Base-by-base conservation (phyloP, 495 filamentous ascomycete genomes). In the Penicillium steckii region DNA sequence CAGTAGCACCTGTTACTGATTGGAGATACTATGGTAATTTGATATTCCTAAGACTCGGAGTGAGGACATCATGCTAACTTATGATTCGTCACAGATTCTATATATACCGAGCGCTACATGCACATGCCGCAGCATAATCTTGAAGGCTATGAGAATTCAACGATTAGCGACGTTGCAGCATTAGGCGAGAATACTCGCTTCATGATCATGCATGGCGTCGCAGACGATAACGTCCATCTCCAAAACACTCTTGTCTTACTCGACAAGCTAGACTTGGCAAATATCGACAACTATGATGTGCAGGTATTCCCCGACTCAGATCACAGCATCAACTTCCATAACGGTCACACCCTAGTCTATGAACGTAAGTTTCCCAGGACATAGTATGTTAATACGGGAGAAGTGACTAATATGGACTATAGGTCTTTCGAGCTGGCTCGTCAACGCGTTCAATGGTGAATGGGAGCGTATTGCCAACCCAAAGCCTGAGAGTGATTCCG, bases 91-190 rank as follows among this genome's bases (percentile, higher is more conserved):
- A 12, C 53, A 85, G 91, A 97, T 65, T 92, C 88, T 21, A 88
- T 97, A 54, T 97, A 97, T 70, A 97, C 93, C 5, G 92, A 97
- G 68, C 82, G 92, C 29, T 96, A 96, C 66, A 97, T 97, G 92
- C 87, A 90, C 55, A 96, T 86, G 4, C 92, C 93, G 22, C 83
- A 95, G 56, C 76, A 86, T 59, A 97, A 97, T 61, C 76, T 74
- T 1, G 61, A 67, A 0, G 92, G 94, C 2, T 98, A 97, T 69
- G 76, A 84, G 19, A 85, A 82, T 57, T 79, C 88, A 17, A 81
- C 83, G 23, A 87, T 98, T 59, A 79, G 59, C 33, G 86, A 97
- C 61, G 83, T 80, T 53, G 71, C 75, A 2, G 84, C 89, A 1
- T 74, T 98, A 13, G 65, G 71, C 15, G 63, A 85, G 54, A 95